Percentiles rank a stretch among this genome's conserved stretches.
These are phyloP conservation scores for Linderniella brevidens DNA, from an alignment of 257 asterid genomes.

Conservation along the genomic window DNA sequence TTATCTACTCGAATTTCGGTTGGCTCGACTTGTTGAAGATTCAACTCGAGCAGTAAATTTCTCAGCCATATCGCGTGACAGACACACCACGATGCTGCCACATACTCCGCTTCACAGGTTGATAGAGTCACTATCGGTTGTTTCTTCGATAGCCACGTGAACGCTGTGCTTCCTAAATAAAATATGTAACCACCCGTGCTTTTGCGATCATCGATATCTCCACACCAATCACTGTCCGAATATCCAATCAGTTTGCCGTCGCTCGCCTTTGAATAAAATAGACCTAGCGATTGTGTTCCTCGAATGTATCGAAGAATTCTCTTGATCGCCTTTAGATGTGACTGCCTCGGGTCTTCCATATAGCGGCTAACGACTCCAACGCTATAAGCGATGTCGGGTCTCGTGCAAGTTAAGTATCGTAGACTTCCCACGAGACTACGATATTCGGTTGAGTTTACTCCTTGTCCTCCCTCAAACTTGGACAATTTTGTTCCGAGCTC, in stretches of 20 bases:
- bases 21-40: not conserved
- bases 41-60: not conserved
- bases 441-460: too few species aligned
- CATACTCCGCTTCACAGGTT: not conserved
- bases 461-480: too few species aligned
- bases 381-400: too few species aligned
- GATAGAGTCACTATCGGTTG: not conserved
- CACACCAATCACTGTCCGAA: not conserved
- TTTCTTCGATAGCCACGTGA: not conserved
- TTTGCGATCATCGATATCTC: not conserved
- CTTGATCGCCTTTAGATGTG: too few species aligned
- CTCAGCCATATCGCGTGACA: not conserved
- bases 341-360: too few species aligned
- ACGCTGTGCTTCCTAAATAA: not conserved
- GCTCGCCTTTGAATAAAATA: not conserved
- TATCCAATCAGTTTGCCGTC: not conserved
- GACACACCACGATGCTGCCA: not conserved
- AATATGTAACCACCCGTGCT: not conserved
- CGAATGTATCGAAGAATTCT: not conserved
- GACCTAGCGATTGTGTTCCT: not conserved
- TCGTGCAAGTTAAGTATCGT: too few species aligned
- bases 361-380: too few species aligned
- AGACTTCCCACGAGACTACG: too few species aligned
- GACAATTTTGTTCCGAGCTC: too few species aligned
- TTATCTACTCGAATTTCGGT: not conserved